Conservation (phyloP, 192 early-diverging fungal genomes). For the Haplosporangium gracile region DNA sequence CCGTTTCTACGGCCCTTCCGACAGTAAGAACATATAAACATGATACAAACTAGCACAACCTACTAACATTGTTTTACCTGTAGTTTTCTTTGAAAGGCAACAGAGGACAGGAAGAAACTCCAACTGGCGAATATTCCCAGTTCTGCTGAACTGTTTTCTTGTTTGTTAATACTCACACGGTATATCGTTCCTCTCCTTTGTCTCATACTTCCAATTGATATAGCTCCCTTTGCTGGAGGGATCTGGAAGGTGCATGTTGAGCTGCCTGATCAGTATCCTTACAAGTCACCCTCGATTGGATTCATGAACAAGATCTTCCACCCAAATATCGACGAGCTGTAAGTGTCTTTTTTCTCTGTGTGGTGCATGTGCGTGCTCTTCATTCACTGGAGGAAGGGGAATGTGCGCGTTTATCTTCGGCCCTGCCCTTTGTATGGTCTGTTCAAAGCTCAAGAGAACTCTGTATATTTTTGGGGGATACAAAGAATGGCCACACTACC, state of each 20-base stretch:
- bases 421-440: background rate
- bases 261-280: constrained; percentile 98
- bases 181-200: background rate
- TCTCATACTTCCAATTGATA: background rate
- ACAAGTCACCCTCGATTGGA: constrained; percentile 98
- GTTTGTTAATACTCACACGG: background rate
- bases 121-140: background rate
- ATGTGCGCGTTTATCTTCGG: background rate
- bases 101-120: background rate
- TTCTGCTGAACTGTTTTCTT: background rate
- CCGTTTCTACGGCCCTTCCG: constrained; percentile 91
- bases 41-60: no score
- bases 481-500: background rate
- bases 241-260: constrained; percentile 99
- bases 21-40: constrained; percentile 74
- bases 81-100: constrained; percentile 3
- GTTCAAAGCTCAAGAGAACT: constrained; percentile 3
- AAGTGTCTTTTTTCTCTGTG: constrained; percentile 9
- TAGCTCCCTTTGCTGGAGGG: constrained; percentile 95
- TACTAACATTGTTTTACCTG: background rate
- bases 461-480: background rate
- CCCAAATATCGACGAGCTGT: constrained; percentile 99
- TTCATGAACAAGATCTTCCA: constrained; percentile 99
- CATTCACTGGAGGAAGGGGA: background rate
- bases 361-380: background rate